Base-by-base conservation (phyloP, 768 basidiomycete genomes). In the Phylloporus sp. region DNA sequence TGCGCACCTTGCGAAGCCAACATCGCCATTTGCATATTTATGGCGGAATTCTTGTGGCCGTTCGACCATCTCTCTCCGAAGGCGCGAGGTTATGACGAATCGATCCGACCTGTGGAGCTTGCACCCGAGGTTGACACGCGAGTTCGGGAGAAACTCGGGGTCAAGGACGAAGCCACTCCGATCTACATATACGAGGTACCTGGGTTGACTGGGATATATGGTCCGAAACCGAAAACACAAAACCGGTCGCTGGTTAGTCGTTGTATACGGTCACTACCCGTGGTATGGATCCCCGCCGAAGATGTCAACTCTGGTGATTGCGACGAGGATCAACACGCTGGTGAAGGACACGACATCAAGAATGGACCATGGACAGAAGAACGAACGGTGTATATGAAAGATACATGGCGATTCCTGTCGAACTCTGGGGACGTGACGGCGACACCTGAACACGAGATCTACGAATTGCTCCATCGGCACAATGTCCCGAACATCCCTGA, bases 341-440 rank as follows among this genome's bases (percentile, higher is more conserved):
- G n/a, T 11, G 15, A 10, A 23, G 17, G 15, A 9, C 9, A 11
- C 10, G 27, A 10, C 9, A 3, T 28, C 9, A 13, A 37, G 20
- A 6, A 24, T n/a, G 28, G 18, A 0, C 44, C 44, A 2, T 51
- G 42, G 37, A 23, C 15, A 4, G 13, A 28, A 23, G 46, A 34
- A 6, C 14, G 33, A 4, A 13, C 18, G 1, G 13, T 52, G 11
- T 52, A 39, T 15, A 9, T 48, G 37, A 51, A 48, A 3, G 50
- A 51, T n/a, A 52, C 48, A 0, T 45, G 39, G 39, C n/a, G 42
- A n/a, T 49, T 41, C 13, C 20, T 49, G 0, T 49, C 47, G 0
- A 6, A 40, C 29, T 9, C 8, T 0, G 6, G 27, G 3, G 33
- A 32, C 1, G 10, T 18, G 2, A 15, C 11, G 2, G 26, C 13